Evolutionary conservation across 768 basidiomycete species (phyloP), one percentile per base, ranked within the genome.

Genomic region (Lactifluus pinguis): DNA sequence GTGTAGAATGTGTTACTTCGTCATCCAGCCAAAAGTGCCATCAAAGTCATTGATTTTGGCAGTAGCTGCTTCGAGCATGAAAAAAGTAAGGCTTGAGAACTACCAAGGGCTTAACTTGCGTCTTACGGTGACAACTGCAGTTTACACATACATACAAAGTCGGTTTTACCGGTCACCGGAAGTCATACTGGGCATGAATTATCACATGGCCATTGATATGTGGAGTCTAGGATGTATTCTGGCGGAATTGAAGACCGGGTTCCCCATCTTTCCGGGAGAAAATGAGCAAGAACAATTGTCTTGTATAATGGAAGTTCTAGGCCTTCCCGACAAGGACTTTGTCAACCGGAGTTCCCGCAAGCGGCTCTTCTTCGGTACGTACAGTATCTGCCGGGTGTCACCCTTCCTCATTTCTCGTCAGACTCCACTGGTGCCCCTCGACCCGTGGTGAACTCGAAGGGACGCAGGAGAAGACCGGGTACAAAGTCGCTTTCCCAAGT

Each of bases 111-210:
- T 50, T 9, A 36, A 36, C 47, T 47, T 39, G 6, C 2, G 4
- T 59, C 38, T 49, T 42, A 34, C 45, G 36, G 67, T 54, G 39
- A 50, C 47, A 61, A 49, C 47, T 29, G 4, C 64, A 99, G 97
- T 99, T 64, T 99, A 98, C 73, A 99, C 97, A 1, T 99, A 99
- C 70, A 98, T 99, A 65, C 97, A 98, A 73, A 95, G 93, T 75
- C 91, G 97, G 45, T 99, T 99, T 78, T 99, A 99, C 76, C 92
- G 97, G n/a, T 97, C 94, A 19, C 97, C 97, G 3, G 97, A 99
- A 75, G 95, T 99, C 67, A 99, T 99, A 58, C 83, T 99, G 42
- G 97, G 97, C 55, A 92, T 95, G 89, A 97, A 94, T 72, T 99
- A 99, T 72, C 92, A 95, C 70, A 98, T 97, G 93, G 94, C 91